Conservation (phyloP, 345 rosid genomes). For the Camelina laxa region DNA sequence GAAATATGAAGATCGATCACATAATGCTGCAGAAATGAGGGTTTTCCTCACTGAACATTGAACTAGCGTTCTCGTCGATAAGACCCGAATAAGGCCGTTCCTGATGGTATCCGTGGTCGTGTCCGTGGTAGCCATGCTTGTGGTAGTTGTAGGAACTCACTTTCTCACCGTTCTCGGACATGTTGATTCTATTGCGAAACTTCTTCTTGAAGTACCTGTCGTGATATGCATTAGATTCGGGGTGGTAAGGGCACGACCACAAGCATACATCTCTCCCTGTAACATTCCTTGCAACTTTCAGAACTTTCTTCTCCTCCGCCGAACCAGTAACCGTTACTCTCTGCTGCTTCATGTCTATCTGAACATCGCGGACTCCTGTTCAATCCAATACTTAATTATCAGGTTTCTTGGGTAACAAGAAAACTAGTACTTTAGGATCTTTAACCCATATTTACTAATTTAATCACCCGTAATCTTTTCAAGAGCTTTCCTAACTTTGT, state of each 20-base stretch:
- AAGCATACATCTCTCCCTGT: conserved; percentile 65
- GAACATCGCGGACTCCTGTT: conserved; percentile 70
- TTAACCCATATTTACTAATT: not conserved
- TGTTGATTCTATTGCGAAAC: not conserved
- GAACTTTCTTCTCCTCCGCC: conserved; percentile 65
- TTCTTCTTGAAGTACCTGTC: conserved; percentile 34
- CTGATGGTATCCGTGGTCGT: conserved; percentile 53
- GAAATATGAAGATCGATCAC: conserved; percentile 40
- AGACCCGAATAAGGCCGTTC: conserved; percentile 46
- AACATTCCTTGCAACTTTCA: conserved; percentile 58
- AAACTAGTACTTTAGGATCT: not conserved
- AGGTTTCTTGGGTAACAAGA: conserved; percentile 25
- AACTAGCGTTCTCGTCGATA: conserved; percentile 47
- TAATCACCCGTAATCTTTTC: conserved; percentile 59
- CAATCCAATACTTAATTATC: not conserved
- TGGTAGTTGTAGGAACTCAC: conserved; percentile 56
- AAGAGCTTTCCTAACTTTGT: conserved; percentile 63
- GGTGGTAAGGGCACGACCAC: conserved; percentile 71
- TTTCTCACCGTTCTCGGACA: conserved; percentile 41
- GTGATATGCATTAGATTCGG: conserved; percentile 48
- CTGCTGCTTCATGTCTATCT: conserved; percentile 62
- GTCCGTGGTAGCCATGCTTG: conserved; percentile 55
- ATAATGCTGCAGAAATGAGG: conserved; percentile 77
- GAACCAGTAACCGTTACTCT: conserved; percentile 84
- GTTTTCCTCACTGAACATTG: conserved; percentile 77